Percentiles rank a stretch among this genome's conserved stretches.
Conservation (phyloP, 2,329 filamentous ascomycete genomes). For the Sporothrix curviconia region DNA sequence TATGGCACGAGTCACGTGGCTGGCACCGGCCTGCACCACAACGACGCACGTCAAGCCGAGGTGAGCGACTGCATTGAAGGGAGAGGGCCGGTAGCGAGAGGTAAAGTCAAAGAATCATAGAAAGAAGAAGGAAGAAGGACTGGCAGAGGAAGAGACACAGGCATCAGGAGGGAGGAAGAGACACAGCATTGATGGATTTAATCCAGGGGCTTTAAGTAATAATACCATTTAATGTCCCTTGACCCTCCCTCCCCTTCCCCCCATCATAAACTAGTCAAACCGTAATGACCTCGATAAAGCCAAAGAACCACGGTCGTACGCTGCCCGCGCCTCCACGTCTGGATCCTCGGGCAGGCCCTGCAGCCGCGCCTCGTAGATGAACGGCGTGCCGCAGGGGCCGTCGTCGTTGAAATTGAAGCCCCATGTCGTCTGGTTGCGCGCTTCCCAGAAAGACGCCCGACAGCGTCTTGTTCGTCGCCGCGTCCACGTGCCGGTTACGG, state of each 20-base stretch:
- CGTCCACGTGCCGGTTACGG: not conserved
- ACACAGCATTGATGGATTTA: too few relatives aligned
- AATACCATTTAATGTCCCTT: too few relatives aligned
- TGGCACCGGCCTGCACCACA: constrained; percentile 39
- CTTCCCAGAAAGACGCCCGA: constrained; percentile 6
- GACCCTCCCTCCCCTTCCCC: too few relatives aligned
- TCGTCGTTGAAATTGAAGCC: not conserved
- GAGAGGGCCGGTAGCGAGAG: not conserved
- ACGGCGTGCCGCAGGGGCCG: not conserved
- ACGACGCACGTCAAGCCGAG: too few relatives aligned
- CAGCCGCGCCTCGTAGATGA: constrained; percentile 2
- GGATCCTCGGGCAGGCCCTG: constrained; percentile 1
- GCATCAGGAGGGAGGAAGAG: too few relatives aligned
- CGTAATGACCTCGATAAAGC: not conserved
- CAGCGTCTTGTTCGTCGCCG: not conserved
- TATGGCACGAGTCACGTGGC: constrained; percentile 40
- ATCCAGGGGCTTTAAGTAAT: too few relatives aligned
- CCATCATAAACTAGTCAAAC: too few relatives aligned
- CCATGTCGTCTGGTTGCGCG: constrained; percentile 5
- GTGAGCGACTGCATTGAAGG: constrained; percentile 27
- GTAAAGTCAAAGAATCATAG: too few relatives aligned
- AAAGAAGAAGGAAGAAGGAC: too few relatives aligned
- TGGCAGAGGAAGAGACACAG: too few relatives aligned
- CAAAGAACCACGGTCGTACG: not conserved
- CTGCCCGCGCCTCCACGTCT: not conserved